phyloP scores from a whole-genome alignment of 176 grass and related monocot genomes.

The Lolium rigidum region DNA sequence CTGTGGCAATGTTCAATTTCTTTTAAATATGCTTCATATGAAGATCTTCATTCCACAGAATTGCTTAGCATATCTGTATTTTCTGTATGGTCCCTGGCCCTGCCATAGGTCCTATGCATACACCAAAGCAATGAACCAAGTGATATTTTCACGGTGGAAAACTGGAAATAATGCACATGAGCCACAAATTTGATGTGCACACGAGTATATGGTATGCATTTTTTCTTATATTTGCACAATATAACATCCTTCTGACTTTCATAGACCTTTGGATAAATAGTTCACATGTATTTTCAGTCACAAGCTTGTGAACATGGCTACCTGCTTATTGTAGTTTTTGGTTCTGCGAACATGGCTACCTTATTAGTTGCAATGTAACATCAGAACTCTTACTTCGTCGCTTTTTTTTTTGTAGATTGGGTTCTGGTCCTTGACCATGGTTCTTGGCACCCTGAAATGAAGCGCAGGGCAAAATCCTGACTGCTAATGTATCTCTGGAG shows the following conservation, averaged over 20 bases:
- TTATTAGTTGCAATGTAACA: neutral
- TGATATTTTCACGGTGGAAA: constrained; percentile 99
- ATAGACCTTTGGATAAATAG: neutral
- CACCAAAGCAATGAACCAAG: constrained; percentile 73
- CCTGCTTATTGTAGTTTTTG: neutral
- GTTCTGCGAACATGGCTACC: neutral
- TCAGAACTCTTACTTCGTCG: neutral
- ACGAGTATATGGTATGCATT: constrained; percentile 71
- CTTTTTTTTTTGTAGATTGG: constrained; percentile 61
- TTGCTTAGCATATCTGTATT: constrained; percentile 11
- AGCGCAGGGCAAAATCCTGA: constrained; percentile 96
- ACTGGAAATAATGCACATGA: constrained; percentile 99
- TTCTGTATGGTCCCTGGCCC: neutral
- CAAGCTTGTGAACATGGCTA: neutral
- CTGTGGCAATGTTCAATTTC: constrained; percentile 61
- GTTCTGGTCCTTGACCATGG: constrained; percentile 97
- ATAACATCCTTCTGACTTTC: neutral
- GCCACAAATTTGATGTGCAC: constrained; percentile 96
- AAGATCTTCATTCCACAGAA: neutral
- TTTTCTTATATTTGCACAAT: constrained; percentile 21
- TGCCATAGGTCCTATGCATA: constrained; percentile 82
- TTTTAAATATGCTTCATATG: neutral
- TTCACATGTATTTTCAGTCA: neutral
- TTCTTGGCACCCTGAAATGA: constrained; percentile 99
- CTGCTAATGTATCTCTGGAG: constrained; percentile 97